A percentile compares a stretch with the other conserved stretches of the same genome.
phyloP scores from a whole-genome alignment of 169 alveolate genomes.

The Eimeria acervulina region DNA sequence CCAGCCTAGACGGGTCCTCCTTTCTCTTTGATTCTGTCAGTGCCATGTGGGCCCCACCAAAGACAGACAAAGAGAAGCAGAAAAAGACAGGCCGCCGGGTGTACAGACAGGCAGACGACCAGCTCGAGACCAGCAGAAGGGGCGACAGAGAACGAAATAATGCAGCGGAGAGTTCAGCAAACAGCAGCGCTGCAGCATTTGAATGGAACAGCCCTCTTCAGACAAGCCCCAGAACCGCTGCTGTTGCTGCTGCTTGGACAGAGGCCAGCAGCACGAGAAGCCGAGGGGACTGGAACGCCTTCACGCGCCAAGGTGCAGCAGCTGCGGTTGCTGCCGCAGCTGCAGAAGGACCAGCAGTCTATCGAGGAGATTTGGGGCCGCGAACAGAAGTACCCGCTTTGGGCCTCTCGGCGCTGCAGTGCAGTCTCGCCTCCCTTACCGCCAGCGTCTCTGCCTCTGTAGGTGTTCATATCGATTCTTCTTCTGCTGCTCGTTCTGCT shows the following conservation, averaged over 20 bases:
- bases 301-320: constrained; percentile 3
- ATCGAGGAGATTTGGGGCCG: background rate
- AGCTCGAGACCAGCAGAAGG: background rate
- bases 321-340: background rate
- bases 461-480: background rate
- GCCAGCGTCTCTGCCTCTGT: constrained; percentile 2
- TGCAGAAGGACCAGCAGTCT: background rate
- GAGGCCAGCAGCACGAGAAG: background rate
- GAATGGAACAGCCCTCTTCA: background rate
- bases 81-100: background rate
- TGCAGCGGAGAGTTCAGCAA: background rate
- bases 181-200: constrained; percentile 2
- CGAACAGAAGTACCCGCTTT: background rate
- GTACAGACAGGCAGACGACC: background rate
- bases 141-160: background rate
- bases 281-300: background rate
- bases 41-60: background rate
- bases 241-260: background rate
- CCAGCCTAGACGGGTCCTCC: background rate
- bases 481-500: background rate
- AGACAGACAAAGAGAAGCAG: background rate
- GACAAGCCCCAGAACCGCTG: background rate
- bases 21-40: background rate
- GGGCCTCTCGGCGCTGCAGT: background rate
- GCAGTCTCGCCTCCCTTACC: constrained; percentile 13